Percentiles rank a stretch among this genome's conserved stretches.
Conservation (phyloP, 2,329 filamentous ascomycete species). For the Orbilia brochopaga region DNA sequence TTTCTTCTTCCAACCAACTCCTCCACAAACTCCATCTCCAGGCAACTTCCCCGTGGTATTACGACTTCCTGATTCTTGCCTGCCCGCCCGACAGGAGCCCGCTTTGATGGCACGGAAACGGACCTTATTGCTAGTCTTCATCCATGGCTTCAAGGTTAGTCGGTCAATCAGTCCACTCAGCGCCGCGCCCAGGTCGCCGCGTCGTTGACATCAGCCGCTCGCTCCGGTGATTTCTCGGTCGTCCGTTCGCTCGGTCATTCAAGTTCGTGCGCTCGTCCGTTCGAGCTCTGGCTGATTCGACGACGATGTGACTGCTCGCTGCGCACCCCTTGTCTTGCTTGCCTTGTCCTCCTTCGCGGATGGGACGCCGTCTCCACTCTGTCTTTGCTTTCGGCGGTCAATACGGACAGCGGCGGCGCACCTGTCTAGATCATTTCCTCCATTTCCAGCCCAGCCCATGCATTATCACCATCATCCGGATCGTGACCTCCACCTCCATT, state of each 20-base stretch:
- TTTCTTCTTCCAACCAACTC: constrained; percentile 42
- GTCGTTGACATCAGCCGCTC: constrained; percentile 49
- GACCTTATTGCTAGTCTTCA: constrained; percentile 80
- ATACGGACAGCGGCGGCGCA: constrained; percentile 4
- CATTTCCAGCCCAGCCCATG: neutral
- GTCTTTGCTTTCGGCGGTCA: neutral
- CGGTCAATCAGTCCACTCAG: constrained; percentile 27
- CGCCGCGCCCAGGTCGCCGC: neutral
- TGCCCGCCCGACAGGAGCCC: constrained; percentile 18
- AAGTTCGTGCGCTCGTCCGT: neutral
- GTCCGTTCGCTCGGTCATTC: constrained; percentile 16
- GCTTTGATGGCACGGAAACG: constrained; percentile 66
- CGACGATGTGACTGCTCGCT: too few relatives aligned
- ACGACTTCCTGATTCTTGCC: constrained; percentile 32
- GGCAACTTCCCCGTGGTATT: constrained; percentile 36
- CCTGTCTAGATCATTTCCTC: constrained; percentile 9
- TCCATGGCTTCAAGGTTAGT: constrained; percentile 81
- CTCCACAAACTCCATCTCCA: constrained; percentile 9
- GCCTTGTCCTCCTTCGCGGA: too few relatives aligned
- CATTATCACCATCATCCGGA: neutral
- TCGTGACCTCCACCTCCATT: neutral
- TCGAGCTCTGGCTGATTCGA: constrained; percentile 24
- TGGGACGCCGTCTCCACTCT: neutral
- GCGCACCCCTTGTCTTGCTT: constrained; percentile 10
- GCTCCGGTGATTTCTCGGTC: neutral